Conservation (phyloP, 805 yeast species). For the Clavispora vitiphila region DNA sequence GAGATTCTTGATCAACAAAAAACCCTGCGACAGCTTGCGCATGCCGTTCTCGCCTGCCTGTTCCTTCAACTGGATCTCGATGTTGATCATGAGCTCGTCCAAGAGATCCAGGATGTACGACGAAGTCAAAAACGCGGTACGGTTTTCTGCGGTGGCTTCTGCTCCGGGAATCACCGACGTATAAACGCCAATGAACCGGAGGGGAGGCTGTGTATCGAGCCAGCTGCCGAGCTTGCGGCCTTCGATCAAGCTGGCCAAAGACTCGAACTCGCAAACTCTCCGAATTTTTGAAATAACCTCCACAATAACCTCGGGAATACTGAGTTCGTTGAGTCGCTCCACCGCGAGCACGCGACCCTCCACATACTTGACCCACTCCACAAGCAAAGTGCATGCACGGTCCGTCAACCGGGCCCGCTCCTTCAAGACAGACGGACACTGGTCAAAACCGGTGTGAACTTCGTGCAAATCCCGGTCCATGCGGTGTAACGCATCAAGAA, state of each 20-base stretch:
- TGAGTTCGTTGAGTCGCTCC: slow-evolving; percentile 59
- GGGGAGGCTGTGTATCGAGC: slow-evolving; percentile 59
- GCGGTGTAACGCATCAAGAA: slow-evolving; percentile 40
- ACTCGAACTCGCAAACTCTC: slow-evolving; percentile 57
- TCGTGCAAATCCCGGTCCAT: slow-evolving; percentile 18
- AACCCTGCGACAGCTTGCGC: slow-evolving; percentile 55
- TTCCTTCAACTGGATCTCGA: slow-evolving; percentile 57
- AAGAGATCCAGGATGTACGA: slow-evolving; percentile 72
- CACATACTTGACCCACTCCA: slow-evolving; percentile 52
- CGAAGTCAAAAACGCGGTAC: slow-evolving; percentile 43
- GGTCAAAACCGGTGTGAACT: slow-evolving; percentile 7
- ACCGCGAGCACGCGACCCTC: slow-evolving; percentile 46
- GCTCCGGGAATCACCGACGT: slow-evolving; percentile 44
- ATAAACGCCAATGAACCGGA: slow-evolving; percentile 41
- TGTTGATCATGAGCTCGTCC: slow-evolving; percentile 61
- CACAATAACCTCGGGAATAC: slow-evolving; percentile 67
- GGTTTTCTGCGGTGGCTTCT: slow-evolving; percentile 15
- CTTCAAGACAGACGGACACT: slow-evolving; percentile 9
- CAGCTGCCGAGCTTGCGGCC: slow-evolving; percentile 57
- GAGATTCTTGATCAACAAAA: slow-evolving; percentile 63
- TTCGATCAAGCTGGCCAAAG: slow-evolving; percentile 46
- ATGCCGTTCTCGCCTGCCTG: slow-evolving; percentile 15
- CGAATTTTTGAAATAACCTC: slow-evolving; percentile 66
- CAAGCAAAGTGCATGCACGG: slow-evolving; percentile 38
- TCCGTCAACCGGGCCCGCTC: slow-evolving; percentile 16